A percentile compares a stretch with the other conserved stretches of the same genome.
These are phyloP conservation scores for Lachancea quebecensis DNA, from an alignment of 805 yeast species.

Conservation along the genomic window DNA sequence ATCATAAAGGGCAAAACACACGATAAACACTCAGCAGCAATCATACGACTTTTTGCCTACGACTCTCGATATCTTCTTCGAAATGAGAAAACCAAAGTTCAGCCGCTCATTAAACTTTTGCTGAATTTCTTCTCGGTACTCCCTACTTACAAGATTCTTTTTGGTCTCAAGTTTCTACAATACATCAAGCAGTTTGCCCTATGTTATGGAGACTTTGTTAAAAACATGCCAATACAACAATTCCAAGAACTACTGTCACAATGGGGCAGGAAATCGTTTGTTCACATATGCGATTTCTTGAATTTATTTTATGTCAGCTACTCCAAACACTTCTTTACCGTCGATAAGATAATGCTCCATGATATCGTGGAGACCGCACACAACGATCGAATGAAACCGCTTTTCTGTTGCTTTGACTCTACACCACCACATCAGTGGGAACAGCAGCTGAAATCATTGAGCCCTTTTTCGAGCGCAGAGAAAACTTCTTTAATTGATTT, in stretches of 20 bases:
- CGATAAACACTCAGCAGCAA: constrained; percentile 7
- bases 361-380: constrained; percentile 2
- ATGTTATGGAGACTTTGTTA: constrained; percentile 18
- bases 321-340: constrained; percentile 9
- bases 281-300: background rate
- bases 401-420: background rate
- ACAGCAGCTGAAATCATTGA: background rate
- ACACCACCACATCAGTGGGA: background rate
- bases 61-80: constrained; percentile 23
- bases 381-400: background rate
- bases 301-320: constrained; percentile 18
- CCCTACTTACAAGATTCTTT: constrained; percentile 18
- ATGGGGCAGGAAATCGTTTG: constrained; percentile 1
- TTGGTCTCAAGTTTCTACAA: constrained; percentile 28
- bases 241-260: constrained; percentile 17
- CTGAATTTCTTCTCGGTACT: constrained; percentile 21
- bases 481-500: background rate
- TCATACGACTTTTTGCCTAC: constrained; percentile 19
- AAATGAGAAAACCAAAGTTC: constrained; percentile 15
- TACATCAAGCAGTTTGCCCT: constrained; percentile 22
- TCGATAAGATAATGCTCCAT: constrained; percentile 18
- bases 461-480: background rate
- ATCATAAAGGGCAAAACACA: constrained; percentile 18
- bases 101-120: constrained; percentile 20
- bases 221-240: constrained; percentile 13